Evolutionary conservation across 805 yeast genomes (phyloP), one percentile per base, ranked within the genome.

Genomic region (Metschnikowia colocasiae): DNA sequence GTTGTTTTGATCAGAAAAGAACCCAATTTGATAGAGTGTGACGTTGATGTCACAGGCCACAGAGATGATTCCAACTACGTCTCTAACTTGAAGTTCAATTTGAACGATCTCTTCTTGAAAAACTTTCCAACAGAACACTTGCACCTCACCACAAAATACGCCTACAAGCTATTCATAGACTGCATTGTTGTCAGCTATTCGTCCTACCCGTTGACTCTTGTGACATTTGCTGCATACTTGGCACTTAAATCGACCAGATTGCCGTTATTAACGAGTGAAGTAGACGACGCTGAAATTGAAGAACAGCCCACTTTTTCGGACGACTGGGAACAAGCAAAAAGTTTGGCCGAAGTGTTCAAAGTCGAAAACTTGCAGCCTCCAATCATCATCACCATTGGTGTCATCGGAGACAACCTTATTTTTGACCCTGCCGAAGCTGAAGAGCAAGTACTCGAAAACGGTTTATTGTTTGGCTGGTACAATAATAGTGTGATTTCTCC

Each of bases 231-330:
- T 2, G 74, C 82, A 1, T 91, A 85, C 63, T 74, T 89, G 51
- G 97, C 98, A 1, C 73, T 92, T 55, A 82, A 81, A 53, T 79
- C 90, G 15, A 85, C 97, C 2, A 75, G 74, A 48, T 71, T 91
- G 44, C 97, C 97, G 5, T 72, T 81, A 39, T 67, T 89, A 45
- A 71, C 80, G 1, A 85, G 95, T 13, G 79, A 82, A 27, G 81
- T 81, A 27, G 85, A 81, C 54, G 64, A 61, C 43, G 82, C 79
- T 47, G 82, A 82, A 49, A 79, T 88, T 18, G 96, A 85, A 61
- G 97, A 91, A 63, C 83, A 87, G 52, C 97, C 97, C 1, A 85
- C 88, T 0, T 91, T 92, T 58, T 82, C 91, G 34, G 97, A 91
- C 59, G 96, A 89, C 55, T 92, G 86, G 91, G 84, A 73, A 58